Conservation (phyloP, 352 stramenopile genomes). For the Lagenidium giganteum region DNA sequence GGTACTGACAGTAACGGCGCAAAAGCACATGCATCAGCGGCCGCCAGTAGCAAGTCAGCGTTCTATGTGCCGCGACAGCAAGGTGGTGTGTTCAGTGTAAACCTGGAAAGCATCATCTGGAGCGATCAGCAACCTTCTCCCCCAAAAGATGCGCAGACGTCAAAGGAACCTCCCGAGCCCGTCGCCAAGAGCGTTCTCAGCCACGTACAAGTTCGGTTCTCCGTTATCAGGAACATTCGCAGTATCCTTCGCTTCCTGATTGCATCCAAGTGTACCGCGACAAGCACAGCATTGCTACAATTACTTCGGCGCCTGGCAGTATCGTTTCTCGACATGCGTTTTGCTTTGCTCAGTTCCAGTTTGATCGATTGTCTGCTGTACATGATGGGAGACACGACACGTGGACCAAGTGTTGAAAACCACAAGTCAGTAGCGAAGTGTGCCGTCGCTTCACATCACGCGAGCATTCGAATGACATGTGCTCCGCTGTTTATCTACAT, state of each 20-base stretch:
- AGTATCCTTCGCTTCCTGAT: conserved; percentile 59
- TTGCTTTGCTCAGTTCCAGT: conserved; percentile 73
- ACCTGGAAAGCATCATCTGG: conserved; percentile 79
- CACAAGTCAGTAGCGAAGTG: not conserved
- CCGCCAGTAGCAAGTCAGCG: not conserved
- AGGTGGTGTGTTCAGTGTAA: conserved; percentile 70
- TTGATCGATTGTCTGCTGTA: conserved; percentile 67
- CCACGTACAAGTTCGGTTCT: conserved; percentile 62
- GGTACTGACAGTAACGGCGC: conserved; percentile 4
- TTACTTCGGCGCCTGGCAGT: conserved; percentile 53
- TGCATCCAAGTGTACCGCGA: conserved; percentile 37
- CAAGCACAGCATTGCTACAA: conserved; percentile 47
- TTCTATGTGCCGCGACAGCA: conserved; percentile 8
- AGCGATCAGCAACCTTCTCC: conserved; percentile 59
- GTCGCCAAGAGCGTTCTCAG: conserved; percentile 23
- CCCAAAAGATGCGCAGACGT: not conserved
- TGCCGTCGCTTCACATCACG: too few species aligned
- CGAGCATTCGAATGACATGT: conserved; percentile 39
- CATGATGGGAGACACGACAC: conserved; percentile 29
- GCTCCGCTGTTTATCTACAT: conserved; percentile 69
- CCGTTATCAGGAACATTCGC: conserved; percentile 60
- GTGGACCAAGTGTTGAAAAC: too few species aligned
- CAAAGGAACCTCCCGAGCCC: not conserved
- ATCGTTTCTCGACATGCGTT: conserved; percentile 68
- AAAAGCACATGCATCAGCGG: not conserved